Conservation (phyloP, 257 asterid species). For the Marsdenia floribunda region DNA sequence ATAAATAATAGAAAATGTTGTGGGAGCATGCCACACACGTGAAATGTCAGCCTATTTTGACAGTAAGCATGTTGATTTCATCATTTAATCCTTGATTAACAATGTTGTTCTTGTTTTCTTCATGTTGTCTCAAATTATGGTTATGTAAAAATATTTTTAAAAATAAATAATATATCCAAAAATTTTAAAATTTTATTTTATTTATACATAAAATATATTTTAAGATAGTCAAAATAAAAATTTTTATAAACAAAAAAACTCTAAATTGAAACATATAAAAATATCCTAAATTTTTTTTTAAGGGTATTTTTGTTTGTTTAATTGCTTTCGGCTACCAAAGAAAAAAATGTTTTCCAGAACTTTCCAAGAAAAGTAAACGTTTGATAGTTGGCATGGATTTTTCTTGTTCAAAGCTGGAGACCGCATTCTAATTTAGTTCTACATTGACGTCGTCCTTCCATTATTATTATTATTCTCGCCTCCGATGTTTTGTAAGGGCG, state of each 20-base stretch:
- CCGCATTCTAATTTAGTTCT: neutral
- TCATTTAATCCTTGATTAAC: neutral
- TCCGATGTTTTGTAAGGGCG: neutral
- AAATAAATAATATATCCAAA: too few species aligned
- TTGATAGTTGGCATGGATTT: neutral
- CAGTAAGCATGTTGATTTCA: slow-evolving; percentile 40
- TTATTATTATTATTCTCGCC: neutral
- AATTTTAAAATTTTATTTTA: too few species aligned
- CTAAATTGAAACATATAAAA: too few species aligned
- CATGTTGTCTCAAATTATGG: neutral
- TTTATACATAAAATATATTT: too few species aligned
- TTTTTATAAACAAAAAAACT: too few species aligned
- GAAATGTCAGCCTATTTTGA: slow-evolving; percentile 15
- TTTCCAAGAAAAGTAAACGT: neutral
- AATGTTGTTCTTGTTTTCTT: neutral
- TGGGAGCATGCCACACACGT: slow-evolving; percentile 33
- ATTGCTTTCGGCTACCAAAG: too few species aligned
- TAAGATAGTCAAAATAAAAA: too few species aligned
- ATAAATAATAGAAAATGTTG: neutral
- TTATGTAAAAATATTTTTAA: too few species aligned
- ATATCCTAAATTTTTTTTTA: too few species aligned
- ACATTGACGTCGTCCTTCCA: neutral
- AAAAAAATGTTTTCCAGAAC: neutral
- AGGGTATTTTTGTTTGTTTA: too few species aligned
- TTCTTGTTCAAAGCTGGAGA: neutral